Evolutionary conservation across 208 protist genomes (phyloP).

Genomic region (Trypanosoma boissoni): DNA sequence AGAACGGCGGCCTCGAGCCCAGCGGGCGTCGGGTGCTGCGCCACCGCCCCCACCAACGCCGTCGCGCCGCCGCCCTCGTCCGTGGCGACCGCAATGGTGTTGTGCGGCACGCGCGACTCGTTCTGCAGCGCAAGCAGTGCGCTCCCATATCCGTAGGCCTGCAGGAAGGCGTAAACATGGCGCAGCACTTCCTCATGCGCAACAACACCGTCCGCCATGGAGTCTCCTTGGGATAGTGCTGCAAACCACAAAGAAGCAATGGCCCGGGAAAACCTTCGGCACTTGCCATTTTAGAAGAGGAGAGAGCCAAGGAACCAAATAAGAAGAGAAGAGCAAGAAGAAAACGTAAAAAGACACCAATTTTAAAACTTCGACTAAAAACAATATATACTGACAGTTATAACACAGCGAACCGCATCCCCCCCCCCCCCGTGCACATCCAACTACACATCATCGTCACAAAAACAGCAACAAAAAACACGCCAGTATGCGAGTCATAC

Average conservation of each 20-base stretch:
- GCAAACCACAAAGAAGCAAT: neutral
- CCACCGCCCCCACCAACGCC: neutral
- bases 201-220: conserved; percentile 37
- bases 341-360: neutral
- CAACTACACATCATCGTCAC: no score
- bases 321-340: conserved; percentile 6
- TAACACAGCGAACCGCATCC: no score
- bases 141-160: conserved; percentile 59
- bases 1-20: conserved; percentile 50
- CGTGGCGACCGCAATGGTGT: conserved; percentile 49
- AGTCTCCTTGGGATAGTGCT: no score
- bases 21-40: conserved; percentile 13
- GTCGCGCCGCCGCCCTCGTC: neutral
- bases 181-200: conserved; percentile 61
- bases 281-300: no score
- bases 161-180: conserved; percentile 70
- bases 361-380: no score
- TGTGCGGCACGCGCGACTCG: conserved; percentile 79
- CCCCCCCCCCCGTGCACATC: no score
- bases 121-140: conserved; percentile 63
- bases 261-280: neutral
- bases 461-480: no score
- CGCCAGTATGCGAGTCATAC: no score
- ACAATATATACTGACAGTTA: no score
- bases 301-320: no score